Conservation (phyloP, 2,329 filamentous ascomycete genomes). For the Xylariaceae sp. region DNA sequence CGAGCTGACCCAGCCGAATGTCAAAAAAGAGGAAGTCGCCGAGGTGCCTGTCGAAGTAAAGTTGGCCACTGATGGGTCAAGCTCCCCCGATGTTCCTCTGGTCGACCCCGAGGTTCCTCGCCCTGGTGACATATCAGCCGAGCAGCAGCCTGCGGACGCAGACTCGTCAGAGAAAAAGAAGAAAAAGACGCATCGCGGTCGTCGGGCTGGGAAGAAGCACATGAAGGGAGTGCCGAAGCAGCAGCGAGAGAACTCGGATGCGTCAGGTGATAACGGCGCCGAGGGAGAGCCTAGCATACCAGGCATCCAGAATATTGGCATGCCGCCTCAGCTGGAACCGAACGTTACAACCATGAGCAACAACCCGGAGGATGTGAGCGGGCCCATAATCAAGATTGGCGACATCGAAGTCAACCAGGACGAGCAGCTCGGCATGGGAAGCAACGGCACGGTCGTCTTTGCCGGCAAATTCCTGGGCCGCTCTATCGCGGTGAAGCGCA, state of each 20-base stretch:
- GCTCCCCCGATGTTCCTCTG: no score
- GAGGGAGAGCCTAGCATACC: constrained; percentile 43
- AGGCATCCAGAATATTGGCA: constrained; percentile 53
- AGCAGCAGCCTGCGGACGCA: constrained; percentile 20
- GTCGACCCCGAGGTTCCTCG: no score
- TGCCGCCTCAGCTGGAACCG: constrained; percentile 47
- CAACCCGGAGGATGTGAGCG: constrained; percentile 53
- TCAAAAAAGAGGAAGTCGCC: constrained; percentile 5
- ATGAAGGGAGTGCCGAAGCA: constrained; percentile 51
- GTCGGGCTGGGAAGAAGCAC: constrained; percentile 64
- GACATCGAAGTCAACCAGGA: constrained; percentile 58
- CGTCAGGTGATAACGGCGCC: constrained; percentile 37
- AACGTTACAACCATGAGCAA: constrained; percentile 52
- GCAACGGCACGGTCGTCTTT: constrained; percentile 95
- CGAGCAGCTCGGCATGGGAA: constrained; percentile 66
- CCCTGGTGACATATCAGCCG: constrained; percentile 4
- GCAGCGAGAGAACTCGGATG: constrained; percentile 43
- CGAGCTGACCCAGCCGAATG: no score
- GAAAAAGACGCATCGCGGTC: constrained; percentile 63
- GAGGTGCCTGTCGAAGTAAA: no score
- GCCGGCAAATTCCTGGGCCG: constrained; percentile 90
- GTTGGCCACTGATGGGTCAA: no score
- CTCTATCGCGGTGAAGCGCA: constrained; percentile 90
- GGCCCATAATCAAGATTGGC: constrained; percentile 53
- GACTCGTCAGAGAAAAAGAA: constrained; percentile 46